Conservation (phyloP, 1,139 yeast genomes). For the Taiozyma sp. region DNA sequence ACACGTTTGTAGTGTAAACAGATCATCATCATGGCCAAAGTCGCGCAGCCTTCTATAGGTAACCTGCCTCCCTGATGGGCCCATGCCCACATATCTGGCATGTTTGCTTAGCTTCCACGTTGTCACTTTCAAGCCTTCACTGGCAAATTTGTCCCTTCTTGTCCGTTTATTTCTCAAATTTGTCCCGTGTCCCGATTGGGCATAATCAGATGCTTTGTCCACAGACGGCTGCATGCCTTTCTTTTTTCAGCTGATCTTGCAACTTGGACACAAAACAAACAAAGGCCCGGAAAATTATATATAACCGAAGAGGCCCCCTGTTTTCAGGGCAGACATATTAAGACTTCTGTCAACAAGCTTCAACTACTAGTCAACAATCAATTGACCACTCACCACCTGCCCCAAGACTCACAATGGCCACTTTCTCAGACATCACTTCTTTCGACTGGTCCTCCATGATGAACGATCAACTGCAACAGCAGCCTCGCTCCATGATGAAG, state of each 20-base stretch:
- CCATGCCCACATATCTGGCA: background rate
- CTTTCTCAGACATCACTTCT: constrained; percentile 15
- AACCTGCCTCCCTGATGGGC: background rate
- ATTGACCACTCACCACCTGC: background rate
- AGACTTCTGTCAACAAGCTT: background rate
- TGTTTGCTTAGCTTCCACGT: background rate
- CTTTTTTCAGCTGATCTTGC: constrained; percentile 1
- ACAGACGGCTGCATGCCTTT: background rate
- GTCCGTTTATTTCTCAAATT: background rate
- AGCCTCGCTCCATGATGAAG: constrained; percentile 2
- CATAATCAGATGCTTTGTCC: background rate
- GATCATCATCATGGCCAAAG: background rate
- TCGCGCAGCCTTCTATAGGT: background rate
- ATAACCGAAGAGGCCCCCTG: background rate
- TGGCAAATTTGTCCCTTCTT: background rate
- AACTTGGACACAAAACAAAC: background rate
- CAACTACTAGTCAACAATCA: background rate
- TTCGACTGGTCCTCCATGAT: constrained; percentile 23
- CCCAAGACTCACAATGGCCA: constrained; percentile 12
- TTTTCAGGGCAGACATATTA: background rate
- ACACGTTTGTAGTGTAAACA: background rate
- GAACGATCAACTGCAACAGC: constrained; percentile 12
- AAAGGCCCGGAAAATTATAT: background rate
- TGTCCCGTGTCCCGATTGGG: background rate
- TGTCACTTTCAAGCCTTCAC: background rate